Conservation (phyloP, 495 filamentous ascomycete genomes). For the Daldinia vernicosa region DNA sequence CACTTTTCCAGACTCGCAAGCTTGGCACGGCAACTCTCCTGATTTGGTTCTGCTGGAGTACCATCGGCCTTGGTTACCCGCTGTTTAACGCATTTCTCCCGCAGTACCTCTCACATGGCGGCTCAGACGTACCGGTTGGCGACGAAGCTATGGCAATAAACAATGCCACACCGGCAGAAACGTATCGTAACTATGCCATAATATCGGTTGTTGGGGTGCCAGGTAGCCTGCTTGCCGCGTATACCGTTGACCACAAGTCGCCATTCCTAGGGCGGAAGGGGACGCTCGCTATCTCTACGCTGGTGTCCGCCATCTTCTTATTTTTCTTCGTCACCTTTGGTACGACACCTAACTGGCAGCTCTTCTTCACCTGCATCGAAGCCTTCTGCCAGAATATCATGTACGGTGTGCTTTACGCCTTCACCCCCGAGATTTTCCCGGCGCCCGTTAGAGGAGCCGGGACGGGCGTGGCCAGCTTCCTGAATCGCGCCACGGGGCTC, state of each 20-base stretch:
- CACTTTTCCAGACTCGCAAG: slow-evolving; percentile 57
- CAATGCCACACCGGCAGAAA: slow-evolving; percentile 44
- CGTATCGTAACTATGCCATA: slow-evolving; percentile 80
- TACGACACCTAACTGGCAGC: slow-evolving; percentile 67
- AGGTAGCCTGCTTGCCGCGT: slow-evolving; percentile 74
- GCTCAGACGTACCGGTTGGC: slow-evolving; percentile 55
- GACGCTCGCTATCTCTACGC: slow-evolving; percentile 71
- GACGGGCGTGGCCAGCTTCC: slow-evolving; percentile 76
- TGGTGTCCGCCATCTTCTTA: slow-evolving; percentile 77
- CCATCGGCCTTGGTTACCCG: slow-evolving; percentile 70
- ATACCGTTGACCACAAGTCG: slow-evolving; percentile 71
- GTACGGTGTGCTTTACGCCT: slow-evolving; percentile 88
- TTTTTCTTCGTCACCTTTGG: slow-evolving; percentile 66
- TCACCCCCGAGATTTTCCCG: slow-evolving; percentile 85
- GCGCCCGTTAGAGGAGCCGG: slow-evolving; percentile 82
- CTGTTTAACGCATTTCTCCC: slow-evolving; percentile 88
- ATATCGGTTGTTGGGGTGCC: slow-evolving; percentile 77
- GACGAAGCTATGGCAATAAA: slow-evolving; percentile 14
- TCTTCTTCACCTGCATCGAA: slow-evolving; percentile 80
- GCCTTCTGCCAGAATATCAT: slow-evolving; percentile 81
- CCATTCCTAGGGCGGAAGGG: slow-evolving; percentile 77
- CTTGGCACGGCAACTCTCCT: slow-evolving; percentile 60
- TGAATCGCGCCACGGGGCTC: slow-evolving; percentile 77
- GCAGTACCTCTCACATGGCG: slow-evolving; percentile 78
- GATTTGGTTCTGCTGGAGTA: slow-evolving; percentile 68